Evolutionary conservation across 768 basidiomycete genomes (phyloP).

Genomic region (Panellus pusillus): DNA sequence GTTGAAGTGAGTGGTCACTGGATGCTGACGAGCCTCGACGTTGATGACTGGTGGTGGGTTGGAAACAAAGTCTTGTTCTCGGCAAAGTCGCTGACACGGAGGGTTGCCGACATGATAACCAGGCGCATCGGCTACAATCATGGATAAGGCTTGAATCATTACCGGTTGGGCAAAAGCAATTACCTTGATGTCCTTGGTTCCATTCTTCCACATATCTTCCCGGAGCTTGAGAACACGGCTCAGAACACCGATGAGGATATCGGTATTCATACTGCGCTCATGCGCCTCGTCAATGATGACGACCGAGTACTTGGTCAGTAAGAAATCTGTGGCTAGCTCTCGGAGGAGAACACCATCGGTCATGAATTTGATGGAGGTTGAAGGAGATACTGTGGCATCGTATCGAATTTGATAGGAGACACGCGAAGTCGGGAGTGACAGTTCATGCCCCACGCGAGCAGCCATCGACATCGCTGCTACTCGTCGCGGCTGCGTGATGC

Average conservation of each 20-base stretch:
- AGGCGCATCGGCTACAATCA: slow-evolving; percentile 73
- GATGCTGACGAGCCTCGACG: slow-evolving; percentile 88
- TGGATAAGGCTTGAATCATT: slow-evolving; percentile 4
- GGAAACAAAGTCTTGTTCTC: slow-evolving; percentile 82
- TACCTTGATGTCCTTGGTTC: slow-evolving; percentile 72
- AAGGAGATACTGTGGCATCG: slow-evolving; percentile 87
- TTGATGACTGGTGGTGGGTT: slow-evolving; percentile 86
- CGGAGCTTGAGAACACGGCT: slow-evolving; percentile 89
- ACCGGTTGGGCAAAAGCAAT: slow-evolving; percentile 9
- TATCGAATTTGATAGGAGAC: slow-evolving; percentile 99
- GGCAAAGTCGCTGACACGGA: slow-evolving; percentile 90
- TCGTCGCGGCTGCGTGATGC: slow-evolving; percentile 94
- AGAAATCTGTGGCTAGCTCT: slow-evolving; percentile 88
- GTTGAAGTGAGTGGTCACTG: slow-evolving; percentile 93
- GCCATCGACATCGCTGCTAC: slow-evolving; percentile 98
- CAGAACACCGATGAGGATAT: slow-evolving; percentile 95
- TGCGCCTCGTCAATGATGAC: slow-evolving; percentile 98
- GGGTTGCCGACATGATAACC: slow-evolving; percentile 98
- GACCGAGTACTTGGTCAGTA: slow-evolving; percentile 92
- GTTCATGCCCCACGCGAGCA: slow-evolving; percentile 85
- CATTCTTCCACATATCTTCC: slow-evolving; percentile 85
- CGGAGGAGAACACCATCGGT: slow-evolving; percentile 96
- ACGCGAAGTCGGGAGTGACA: slow-evolving; percentile 76
- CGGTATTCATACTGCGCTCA: slow-evolving; percentile 97
- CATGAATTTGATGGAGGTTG: slow-evolving; percentile 98